Evolutionary conservation across 2,329 filamentous ascomycete species (phyloP).

Genomic region (Sphaerulina vaccinii): DNA sequence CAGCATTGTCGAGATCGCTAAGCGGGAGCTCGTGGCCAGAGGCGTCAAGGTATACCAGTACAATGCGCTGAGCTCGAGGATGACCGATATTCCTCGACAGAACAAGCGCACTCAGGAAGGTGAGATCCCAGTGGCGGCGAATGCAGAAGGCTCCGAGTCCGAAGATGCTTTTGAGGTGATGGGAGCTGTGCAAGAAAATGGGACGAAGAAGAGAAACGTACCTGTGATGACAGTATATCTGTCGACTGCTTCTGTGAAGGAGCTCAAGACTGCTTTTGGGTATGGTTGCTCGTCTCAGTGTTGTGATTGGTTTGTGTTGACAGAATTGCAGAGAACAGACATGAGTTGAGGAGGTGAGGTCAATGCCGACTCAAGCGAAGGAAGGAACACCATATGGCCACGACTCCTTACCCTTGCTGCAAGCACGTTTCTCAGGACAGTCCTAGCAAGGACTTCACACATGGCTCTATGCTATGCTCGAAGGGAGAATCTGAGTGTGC

Average conservation of each 20-base stretch:
- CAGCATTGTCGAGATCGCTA: constrained; percentile 63
- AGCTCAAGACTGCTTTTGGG: constrained; percentile 53
- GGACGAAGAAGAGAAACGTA: constrained; percentile 49
- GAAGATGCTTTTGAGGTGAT: constrained; percentile 35
- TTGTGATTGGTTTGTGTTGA: constrained; percentile 4
- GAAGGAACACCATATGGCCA: too few species aligned
- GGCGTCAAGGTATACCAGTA: constrained; percentile 49
- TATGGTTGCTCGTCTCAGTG: constrained; percentile 22
- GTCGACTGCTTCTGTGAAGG: constrained; percentile 54
- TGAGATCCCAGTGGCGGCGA: constrained; percentile 1
- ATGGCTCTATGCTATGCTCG: too few species aligned
- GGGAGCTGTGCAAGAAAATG: constrained; percentile 42
- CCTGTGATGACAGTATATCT: constrained; percentile 63
- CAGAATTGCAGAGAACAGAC: constrained; percentile 14
- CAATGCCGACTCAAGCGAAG: background rate
- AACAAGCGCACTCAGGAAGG: constrained; percentile 8
- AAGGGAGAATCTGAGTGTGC: too few species aligned
- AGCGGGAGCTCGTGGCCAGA: constrained; percentile 42
- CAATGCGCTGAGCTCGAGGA: constrained; percentile 29
- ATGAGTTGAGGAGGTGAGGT: constrained; percentile 12
- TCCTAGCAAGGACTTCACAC: too few species aligned
- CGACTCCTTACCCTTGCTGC: too few species aligned
- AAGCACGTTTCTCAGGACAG: too few species aligned
- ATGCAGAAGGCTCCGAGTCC: constrained; percentile 20
- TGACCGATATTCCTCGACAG: constrained; percentile 27